Percentiles rank a stretch among this genome's conserved stretches.
Conservation (phyloP, 805 yeast genomes). For the Brettanomyces nanus region DNA sequence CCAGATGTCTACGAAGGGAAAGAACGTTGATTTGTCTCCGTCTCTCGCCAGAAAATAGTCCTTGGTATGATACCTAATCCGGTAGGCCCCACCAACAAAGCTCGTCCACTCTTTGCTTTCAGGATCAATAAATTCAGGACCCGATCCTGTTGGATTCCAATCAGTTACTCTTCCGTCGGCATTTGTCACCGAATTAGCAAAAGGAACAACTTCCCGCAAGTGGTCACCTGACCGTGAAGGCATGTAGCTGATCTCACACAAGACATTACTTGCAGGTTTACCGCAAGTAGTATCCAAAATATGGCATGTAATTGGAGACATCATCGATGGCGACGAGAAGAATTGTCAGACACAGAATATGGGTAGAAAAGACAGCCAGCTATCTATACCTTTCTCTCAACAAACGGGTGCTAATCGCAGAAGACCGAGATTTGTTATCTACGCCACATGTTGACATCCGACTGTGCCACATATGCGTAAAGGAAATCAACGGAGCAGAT, state of each 20-base stretch:
- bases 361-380: too few relatives aligned
- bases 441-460: too few relatives aligned
- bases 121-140: conserved; percentile 7
- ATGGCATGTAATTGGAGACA: conserved; percentile 76
- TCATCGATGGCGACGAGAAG: conserved; percentile 14
- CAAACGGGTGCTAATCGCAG: too few relatives aligned
- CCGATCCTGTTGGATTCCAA: conserved; percentile 38
- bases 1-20: conserved; percentile 79
- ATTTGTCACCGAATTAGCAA: conserved; percentile 68
- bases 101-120: conserved; percentile 31
- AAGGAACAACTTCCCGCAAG: conserved; percentile 25
- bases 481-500: too few relatives aligned
- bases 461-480: too few relatives aligned
- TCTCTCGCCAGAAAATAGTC: conserved; percentile 42
- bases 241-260: conserved; percentile 48
- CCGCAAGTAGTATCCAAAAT: conserved; percentile 80
- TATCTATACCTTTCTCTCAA: too few relatives aligned
- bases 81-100: conserved; percentile 58
- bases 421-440: too few relatives aligned
- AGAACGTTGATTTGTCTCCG: conserved; percentile 47
- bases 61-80: conserved; percentile 69
- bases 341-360: too few relatives aligned
- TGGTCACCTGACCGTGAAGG: conserved; percentile 12
- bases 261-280: conserved; percentile 71
- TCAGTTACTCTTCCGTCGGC: conserved; percentile 68